A percentile compares a stretch with the other conserved stretches of the same genome.
phyloP scores from a whole-genome alignment of 305 asterid species.

The Fraxinus dipetala region DNA sequence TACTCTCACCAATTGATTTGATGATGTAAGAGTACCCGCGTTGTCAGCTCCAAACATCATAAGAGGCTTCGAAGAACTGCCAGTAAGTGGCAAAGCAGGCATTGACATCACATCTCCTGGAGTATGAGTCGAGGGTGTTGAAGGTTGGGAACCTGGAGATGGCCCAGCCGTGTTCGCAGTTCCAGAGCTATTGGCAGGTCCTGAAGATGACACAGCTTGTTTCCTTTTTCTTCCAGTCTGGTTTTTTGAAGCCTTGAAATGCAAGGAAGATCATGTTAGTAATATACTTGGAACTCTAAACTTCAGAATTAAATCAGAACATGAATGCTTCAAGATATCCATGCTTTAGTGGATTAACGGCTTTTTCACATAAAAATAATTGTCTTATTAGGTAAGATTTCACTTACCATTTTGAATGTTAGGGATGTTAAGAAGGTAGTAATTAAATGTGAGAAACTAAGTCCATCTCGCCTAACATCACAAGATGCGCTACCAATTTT shows the following conservation, averaged over 20 bases:
- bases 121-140: constrained; percentile 99
- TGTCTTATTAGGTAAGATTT: not conserved
- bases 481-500: not conserved
- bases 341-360: not conserved
- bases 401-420: not conserved
- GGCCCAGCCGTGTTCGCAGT: constrained; percentile 99
- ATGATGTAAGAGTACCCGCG: constrained; percentile 75
- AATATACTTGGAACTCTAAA: constrained; percentile 16
- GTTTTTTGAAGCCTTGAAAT: constrained; percentile 78
- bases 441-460: not conserved
- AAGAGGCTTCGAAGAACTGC: constrained; percentile 77
- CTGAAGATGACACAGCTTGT: constrained; percentile 90
- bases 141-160: constrained; percentile 98
- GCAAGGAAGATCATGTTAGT: constrained; percentile 38
- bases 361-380: not conserved
- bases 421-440: not conserved
- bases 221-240: constrained; percentile 94
- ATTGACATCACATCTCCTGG: constrained; percentile 91
- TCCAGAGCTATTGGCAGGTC: constrained; percentile 98
- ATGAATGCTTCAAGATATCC: constrained; percentile 16
- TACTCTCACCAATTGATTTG: constrained; percentile 75
- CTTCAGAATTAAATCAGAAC: not conserved
- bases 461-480: not conserved
- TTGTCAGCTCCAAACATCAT: constrained; percentile 83
- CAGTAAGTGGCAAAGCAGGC: constrained; percentile 83